Base-by-base conservation (phyloP, 2,329 filamentous ascomycete genomes). In the Botryotinia convoluta region DNA sequence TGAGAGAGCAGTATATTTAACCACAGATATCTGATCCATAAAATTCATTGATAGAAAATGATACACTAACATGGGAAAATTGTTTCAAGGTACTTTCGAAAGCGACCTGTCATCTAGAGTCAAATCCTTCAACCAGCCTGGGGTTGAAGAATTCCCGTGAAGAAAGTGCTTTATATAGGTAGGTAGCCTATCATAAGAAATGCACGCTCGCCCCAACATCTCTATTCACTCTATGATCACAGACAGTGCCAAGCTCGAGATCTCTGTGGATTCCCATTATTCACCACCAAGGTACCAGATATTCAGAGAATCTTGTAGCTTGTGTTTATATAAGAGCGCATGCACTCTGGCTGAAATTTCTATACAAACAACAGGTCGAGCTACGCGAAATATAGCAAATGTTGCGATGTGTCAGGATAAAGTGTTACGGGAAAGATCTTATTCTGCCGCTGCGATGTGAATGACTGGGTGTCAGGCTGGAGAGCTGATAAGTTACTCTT, bases 391-490 rank as follows among this genome's bases (percentile, higher is more conserved):
- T 8, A 57, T 57, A 18, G n/a, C 51, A 57, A 32, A 18, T 57
- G 51, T 18, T 9, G n/a, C 14, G 7, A 57, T 57, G 14, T 57
- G 0, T 9, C n/a, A 0, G 14, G n/a, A 57, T 14, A 18, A 3
- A 29, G 0, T 29, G n/a, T 57, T 18, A 7, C 0, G 6, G 51
- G 1, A 9, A 57, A 57, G 51, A 29, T 1, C 1, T 0, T 2
- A 29, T 29, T 18, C 51, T 57, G n/a, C 0, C 3, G n/a, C 3
- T 9, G 1, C 3, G n/a, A 29, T 18, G 0, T 57, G 6, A 14
- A 29, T 29, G 0, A 29, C 14, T 57, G n/a, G 7, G 5, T 18
- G 0, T 29, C 3, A 32, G 14, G 14, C 8, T 57, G n/a, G n/a
- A 20, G 42, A 20, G 42, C 6, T 0, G 18, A 0, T 1, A 44